A percentile compares a stretch with the other conserved stretches of the same genome.
Evolutionary conservation across 805 yeast species (phyloP).

Genomic region (Wickerhamiella cacticola): DNA sequence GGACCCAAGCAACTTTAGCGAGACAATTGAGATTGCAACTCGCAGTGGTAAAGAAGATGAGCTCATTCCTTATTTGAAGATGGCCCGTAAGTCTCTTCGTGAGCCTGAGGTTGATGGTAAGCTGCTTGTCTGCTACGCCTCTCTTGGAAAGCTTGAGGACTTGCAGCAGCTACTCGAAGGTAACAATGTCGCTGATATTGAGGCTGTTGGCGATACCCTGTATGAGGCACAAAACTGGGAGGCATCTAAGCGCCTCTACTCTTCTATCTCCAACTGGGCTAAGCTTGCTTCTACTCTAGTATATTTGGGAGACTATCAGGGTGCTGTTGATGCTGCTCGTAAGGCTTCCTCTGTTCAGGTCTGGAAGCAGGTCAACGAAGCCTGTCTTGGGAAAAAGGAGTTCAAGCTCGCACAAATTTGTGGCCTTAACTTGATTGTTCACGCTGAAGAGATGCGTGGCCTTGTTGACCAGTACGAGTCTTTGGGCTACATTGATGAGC

Average conservation of each 20-base stretch:
- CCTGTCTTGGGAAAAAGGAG: constrained; percentile 89
- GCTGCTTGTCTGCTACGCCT: constrained; percentile 75
- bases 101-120: constrained; percentile 93
- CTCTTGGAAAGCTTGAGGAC: constrained; percentile 59
- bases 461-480: constrained; percentile 76
- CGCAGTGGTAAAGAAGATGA: constrained; percentile 96
- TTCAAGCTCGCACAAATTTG: constrained; percentile 96
- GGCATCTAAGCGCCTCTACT: constrained; percentile 82
- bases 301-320: constrained; percentile 80
- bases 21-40: constrained; percentile 88
- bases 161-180: constrained; percentile 75
- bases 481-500: constrained; percentile 83
- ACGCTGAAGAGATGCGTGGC: constrained; percentile 92
- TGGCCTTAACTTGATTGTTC: constrained; percentile 92
- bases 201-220: constrained; percentile 81
- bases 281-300: constrained; percentile 95
- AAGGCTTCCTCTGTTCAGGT: constrained; percentile 88
- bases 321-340: constrained; percentile 97
- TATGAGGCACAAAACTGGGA: constrained; percentile 71
- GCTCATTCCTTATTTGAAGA: constrained; percentile 66
- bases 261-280: constrained; percentile 83
- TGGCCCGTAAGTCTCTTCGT: constrained; percentile 85
- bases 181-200: constrained; percentile 86
- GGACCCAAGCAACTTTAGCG: constrained; percentile 79
- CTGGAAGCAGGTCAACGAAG: constrained; percentile 96